These are phyloP conservation scores for Mortierella sp. DNA, from an alignment of 371 early-diverging fungal genomes.

Conservation along the genomic window DNA sequence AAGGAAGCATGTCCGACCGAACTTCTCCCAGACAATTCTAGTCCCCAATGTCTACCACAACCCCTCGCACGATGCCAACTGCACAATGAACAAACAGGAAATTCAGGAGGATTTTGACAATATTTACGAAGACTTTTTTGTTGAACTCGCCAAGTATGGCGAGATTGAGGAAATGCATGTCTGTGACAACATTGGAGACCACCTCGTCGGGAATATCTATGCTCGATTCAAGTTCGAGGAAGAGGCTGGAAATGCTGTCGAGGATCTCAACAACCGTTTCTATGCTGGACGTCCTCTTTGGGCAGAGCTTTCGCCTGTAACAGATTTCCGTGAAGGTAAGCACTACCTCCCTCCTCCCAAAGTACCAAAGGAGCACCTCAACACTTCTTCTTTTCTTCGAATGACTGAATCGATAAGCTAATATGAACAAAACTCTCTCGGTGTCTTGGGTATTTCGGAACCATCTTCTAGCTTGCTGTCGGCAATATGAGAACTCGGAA, in stretches of 20 bases:
- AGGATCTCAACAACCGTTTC: constrained; percentile 91
- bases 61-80: constrained; percentile 86
- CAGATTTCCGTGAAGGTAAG: constrained; percentile 91
- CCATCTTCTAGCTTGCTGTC: constrained; percentile 83
- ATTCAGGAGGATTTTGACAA: constrained; percentile 95
- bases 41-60: constrained; percentile 96
- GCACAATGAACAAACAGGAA: constrained; percentile 75
- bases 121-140: constrained; percentile 97
- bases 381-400: background rate
- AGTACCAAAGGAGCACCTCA: background rate
- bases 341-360: no score
- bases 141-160: constrained; percentile 96
- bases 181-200: constrained; percentile 98
- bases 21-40: constrained; percentile 93
- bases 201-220: constrained; percentile 98
- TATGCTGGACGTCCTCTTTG: constrained; percentile 95
- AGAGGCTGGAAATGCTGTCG: constrained; percentile 92
- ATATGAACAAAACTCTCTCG: background rate
- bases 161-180: constrained; percentile 96
- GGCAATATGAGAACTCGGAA: constrained; percentile 94
- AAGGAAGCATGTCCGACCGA: constrained; percentile 97
- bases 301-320: constrained; percentile 96
- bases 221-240: constrained; percentile 91
- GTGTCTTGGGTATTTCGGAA: background rate
- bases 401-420: background rate